Base-by-base conservation (phyloP, 768 basidiomycete genomes). In the Gyrodon lividus region DNA sequence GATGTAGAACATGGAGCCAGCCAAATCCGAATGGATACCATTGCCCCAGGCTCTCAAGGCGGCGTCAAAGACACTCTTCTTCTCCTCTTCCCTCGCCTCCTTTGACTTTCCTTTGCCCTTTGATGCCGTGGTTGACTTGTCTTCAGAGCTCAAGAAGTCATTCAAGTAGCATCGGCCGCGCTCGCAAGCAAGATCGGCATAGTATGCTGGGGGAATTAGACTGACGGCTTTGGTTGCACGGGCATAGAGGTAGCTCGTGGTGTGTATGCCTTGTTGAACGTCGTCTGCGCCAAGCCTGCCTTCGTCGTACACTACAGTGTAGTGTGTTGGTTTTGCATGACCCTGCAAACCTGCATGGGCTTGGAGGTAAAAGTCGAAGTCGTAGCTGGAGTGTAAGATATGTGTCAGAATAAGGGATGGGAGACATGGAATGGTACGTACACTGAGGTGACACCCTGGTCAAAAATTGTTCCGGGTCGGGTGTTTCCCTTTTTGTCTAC, bases 141-240 rank as follows among this genome's bases (percentile, higher is more conserved):
- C 78, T 19, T 80, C 79, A 4, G 74, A 66, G 42, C 71, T 78
- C 64, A 92, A 66, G 45, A 89, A 83, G 1, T 85, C 82, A 54
- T 90, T 87, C 35, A 92, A 57, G 60, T 90, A 92, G 61, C 76
- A 86, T 33, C 89, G 70, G 0, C 86, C 90, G 9, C 90, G 74
- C 68, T 92, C 89, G 64, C 89, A 91, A 1, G 88, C 90, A 45
- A 92, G 68, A 68, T 92, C 89, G 6, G 88, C 86, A 58, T 89
- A 90, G 62, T 89, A 89, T 0, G 89, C 89, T 0, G 89, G 78
- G 0, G 90, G 89, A 10, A 91, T 76, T 20, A 92, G 72, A 62
- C 87, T 89, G 26, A 94, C 92, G 0, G 89, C 86, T 59, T 88
- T 86, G 3, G 89, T 94, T 0, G 90, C 89, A 4, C 91, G 80